Conservation (phyloP, 148 eudicot species). For the Talinum fruticosum region DNA sequence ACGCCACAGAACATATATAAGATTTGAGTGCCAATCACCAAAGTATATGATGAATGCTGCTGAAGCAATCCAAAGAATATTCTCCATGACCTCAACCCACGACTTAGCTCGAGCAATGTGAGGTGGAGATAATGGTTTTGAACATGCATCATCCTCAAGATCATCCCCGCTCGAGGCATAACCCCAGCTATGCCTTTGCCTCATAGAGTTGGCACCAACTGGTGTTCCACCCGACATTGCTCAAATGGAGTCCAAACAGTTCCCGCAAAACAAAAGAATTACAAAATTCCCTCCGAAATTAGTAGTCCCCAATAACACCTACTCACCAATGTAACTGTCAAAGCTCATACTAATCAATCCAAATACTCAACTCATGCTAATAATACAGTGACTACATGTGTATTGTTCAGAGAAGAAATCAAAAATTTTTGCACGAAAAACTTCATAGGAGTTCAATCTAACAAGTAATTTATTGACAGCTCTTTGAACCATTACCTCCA, state of each 20-base stretch:
- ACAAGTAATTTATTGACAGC: constrained; percentile 6
- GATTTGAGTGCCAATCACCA: constrained; percentile 75
- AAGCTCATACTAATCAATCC: no score
- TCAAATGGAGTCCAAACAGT: constrained; percentile 9
- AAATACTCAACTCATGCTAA: no score
- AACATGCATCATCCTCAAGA: constrained; percentile 88
- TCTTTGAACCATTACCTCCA: constrained; percentile 23
- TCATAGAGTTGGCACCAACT: constrained; percentile 53
- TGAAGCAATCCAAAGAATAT: constrained; percentile 76
- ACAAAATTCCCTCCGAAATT: not conserved
- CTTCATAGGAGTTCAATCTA: not conserved
- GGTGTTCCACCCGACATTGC: constrained; percentile 88
- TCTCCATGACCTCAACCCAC: constrained; percentile 78
- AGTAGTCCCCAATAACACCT: not conserved
- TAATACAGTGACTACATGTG: no score
- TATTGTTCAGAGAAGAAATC: no score
- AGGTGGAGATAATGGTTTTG: constrained; percentile 42
- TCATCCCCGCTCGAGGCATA: constrained; percentile 86
- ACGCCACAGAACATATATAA: constrained; percentile 62
- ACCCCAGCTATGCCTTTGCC: constrained; percentile 92
- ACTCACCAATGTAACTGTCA: constrained; percentile 12
- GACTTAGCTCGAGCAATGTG: constrained; percentile 43
- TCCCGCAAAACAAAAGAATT: no score
- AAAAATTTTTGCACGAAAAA: no score
- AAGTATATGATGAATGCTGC: constrained; percentile 66